Conservation (phyloP, 2,329 filamentous ascomycete species). For the Aspergillus sp. region DNA sequence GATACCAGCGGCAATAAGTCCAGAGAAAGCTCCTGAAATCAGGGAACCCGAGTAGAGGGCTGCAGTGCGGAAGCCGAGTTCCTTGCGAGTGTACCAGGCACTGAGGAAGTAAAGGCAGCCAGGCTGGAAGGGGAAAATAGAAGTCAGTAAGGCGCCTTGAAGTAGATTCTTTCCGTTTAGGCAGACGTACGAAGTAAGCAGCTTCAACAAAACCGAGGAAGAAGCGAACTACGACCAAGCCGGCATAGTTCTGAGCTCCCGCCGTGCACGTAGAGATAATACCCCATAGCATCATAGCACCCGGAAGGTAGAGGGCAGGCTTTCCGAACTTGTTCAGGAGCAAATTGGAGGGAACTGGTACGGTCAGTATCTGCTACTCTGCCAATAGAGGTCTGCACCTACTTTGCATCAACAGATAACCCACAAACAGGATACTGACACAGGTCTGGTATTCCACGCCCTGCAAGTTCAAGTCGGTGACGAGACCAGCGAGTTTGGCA, state of each 20-base stretch:
- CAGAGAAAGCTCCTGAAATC: conserved; percentile 72
- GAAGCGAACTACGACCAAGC: conserved; percentile 49
- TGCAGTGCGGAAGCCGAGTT: conserved; percentile 53
- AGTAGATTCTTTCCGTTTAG: neutral
- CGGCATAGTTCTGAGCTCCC: conserved; percentile 51
- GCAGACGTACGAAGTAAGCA: conserved; percentile 46
- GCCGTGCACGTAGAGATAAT: conserved; percentile 55
- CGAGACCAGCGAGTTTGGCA: conserved; percentile 51
- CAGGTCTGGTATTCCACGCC: conserved; percentile 48
- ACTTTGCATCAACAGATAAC: conserved; percentile 65
- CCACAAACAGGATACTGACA: conserved; percentile 55
- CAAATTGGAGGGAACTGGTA: conserved; percentile 50
- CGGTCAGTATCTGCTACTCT: neutral
- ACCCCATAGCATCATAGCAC: conserved; percentile 62
- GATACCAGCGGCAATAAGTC: conserved; percentile 66
- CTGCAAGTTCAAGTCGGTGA: conserved; percentile 48
- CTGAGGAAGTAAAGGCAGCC: conserved; percentile 47
- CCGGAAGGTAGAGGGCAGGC: conserved; percentile 55
- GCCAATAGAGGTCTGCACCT: neutral
- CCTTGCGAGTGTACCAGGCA: conserved; percentile 70
- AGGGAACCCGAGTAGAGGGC: conserved; percentile 63
- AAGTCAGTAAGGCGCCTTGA: conserved; percentile 45
- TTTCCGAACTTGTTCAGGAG: conserved; percentile 54
- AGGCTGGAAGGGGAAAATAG: conserved; percentile 55
- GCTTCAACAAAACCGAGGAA: conserved; percentile 46